A percentile compares a stretch with the other conserved stretches of the same genome.
Evolutionary conservation across 2,329 filamentous ascomycete genomes (phyloP).

Genomic region (Cordyceps farinosa): DNA sequence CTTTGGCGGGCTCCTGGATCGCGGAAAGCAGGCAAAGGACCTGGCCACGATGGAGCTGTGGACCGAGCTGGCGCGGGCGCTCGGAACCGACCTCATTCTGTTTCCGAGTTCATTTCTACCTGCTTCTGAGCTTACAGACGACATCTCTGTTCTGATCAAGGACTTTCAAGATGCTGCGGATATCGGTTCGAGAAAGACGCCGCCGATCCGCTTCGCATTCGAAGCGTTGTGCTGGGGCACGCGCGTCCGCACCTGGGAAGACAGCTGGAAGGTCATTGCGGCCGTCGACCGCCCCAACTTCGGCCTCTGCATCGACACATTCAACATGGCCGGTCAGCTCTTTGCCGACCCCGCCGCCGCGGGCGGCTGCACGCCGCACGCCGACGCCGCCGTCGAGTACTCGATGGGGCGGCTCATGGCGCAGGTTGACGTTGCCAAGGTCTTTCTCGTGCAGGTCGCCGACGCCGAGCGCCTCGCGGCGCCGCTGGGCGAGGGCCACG

Average conservation of each 20-base stretch:
- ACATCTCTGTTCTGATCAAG: conserved; percentile 53
- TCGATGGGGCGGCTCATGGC: conserved; percentile 53
- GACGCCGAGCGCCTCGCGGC: conserved; percentile 61
- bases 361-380: conserved; percentile 48
- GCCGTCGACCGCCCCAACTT: conserved; percentile 66
- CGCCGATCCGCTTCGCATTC: conserved; percentile 64
- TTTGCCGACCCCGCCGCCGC: conserved; percentile 61
- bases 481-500: conserved; percentile 49
- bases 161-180: conserved; percentile 65
- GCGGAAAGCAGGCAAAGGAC: conserved; percentile 51
- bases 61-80: conserved; percentile 61
- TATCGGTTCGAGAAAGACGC: conserved; percentile 52
- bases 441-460: conserved; percentile 73
- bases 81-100: conserved; percentile 69
- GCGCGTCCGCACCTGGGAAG: conserved; percentile 65
- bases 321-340: conserved; percentile 68
- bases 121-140: conserved; percentile 38
- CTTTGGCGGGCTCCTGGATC: conserved; percentile 70
- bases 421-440: conserved; percentile 56
- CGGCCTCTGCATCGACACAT: conserved; percentile 71
- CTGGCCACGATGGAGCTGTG: conserved; percentile 64
- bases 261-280: conserved; percentile 62
- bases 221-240: conserved; percentile 71
- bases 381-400: conserved; percentile 48
- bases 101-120: conserved; percentile 70